Evolutionary conservation across 108 stramenopile species (phyloP), one percentile per base, ranked within the genome.

Genomic region (Licmophora abbreviata): DNA sequence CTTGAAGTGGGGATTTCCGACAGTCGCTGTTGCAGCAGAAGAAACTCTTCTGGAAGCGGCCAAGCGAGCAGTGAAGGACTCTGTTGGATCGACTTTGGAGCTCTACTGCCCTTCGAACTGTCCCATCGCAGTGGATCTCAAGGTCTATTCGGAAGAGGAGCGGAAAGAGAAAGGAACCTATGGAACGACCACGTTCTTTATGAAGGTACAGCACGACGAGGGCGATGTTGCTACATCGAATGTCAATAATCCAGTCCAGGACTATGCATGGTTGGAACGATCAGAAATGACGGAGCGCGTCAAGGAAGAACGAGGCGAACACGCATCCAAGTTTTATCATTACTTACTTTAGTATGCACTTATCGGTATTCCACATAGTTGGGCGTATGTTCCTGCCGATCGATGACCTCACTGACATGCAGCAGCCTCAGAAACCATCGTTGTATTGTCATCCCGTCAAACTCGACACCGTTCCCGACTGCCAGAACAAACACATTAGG

Each of bases 141-240:
- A 76, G 56, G 41, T 51, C 27, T 54, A 64, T 32, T 51, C 62
- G 4, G 26, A 64, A n/a, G n/a, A n/a, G n/a, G n/a, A n/a, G 27
- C 31, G 56, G n/a, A 32, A 38, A n/a, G 26, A 52, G 6, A 38
- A 47, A 17, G 56, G 51, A 14, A 51, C 29, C 15, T 91, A 59
- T 52, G 90, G 90, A 6, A 81, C 73, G 55, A 92, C 87, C 60
- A 83, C 77, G 10, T 88, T 88, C 36, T 85, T 73, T 48, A 67
- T 85, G 64, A 68, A 68, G 30, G 67, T 86, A 22, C 83, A 87
- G 54, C 66, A 71, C 37, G 81, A 79, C 45, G 66, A 68, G 10
- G 85, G 85, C 1, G 71, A 60, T 46, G 58, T 76, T 10, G 46
- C 65, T 43, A 49, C 52, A 17, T 40, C 38, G 26, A 42, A 59